Conservation (phyloP, 306 rosid genomes). For the Cucurbita moschata region DNA sequence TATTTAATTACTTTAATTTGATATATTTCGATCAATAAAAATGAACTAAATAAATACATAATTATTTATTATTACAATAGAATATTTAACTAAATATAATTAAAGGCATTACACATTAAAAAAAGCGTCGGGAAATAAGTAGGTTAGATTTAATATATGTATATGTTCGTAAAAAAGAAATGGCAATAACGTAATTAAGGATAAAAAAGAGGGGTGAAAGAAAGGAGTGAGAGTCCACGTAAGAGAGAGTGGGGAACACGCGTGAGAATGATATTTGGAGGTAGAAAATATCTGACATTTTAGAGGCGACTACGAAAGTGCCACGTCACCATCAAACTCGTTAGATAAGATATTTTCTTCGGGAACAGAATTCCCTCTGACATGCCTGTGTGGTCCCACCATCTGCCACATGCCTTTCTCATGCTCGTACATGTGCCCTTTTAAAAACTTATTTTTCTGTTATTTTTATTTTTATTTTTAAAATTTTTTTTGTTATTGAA, state of each 20-base stretch:
- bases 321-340: constrained; percentile 5
- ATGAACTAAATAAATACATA: too few relatives aligned
- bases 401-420: neutral
- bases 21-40: too few relatives aligned
- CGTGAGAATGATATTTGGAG: neutral
- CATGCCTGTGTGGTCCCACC: neutral
- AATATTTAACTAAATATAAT: too few relatives aligned
- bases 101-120: too few relatives aligned
- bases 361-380: neutral
- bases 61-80: too few relatives aligned
- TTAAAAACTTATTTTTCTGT: too few relatives aligned
- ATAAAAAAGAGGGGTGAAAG: neutral
- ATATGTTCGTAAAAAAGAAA: neutral
- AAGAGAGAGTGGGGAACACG: constrained; percentile 7
- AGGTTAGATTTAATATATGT: too few relatives aligned
- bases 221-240: neutral
- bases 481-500: too few relatives aligned
- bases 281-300: neutral
- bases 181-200: neutral
- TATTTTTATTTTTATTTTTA: too few relatives aligned
- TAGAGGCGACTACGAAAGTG: neutral
- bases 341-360: neutral
- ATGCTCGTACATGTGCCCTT: neutral
- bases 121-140: too few relatives aligned
- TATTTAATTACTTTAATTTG: too few relatives aligned